Evolutionary conservation across 345 rosid genomes (phyloP).

Genomic region (Moringa oleifera): DNA sequence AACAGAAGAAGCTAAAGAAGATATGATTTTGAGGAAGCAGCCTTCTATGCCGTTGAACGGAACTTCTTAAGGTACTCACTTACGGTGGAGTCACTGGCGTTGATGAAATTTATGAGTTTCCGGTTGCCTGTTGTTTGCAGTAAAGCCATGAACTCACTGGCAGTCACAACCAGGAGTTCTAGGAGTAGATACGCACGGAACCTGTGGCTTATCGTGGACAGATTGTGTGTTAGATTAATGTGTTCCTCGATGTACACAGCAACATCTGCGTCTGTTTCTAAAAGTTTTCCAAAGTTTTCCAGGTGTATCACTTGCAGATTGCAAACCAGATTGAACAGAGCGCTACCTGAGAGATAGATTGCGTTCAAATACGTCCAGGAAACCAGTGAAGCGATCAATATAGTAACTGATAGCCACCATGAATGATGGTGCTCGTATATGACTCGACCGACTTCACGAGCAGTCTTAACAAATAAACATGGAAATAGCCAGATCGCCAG

Average conservation of each 20-base stretch:
- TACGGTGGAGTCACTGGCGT: slow-evolving; percentile 32
- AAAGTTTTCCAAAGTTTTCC: slow-evolving; percentile 31
- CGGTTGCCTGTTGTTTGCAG: slow-evolving; percentile 27
- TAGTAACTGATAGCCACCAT: slow-evolving; percentile 22
- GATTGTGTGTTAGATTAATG: slow-evolving; percentile 16
- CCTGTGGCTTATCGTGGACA: slow-evolving; percentile 38
- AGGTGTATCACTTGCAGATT: slow-evolving; percentile 33
- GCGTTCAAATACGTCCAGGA: slow-evolving; percentile 26
- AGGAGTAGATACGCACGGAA: slow-evolving; percentile 26
- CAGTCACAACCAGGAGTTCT: slow-evolving; percentile 27
- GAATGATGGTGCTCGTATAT: slow-evolving; percentile 5
- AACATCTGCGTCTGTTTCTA: slow-evolving; percentile 32
- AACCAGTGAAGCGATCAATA: slow-evolving; percentile 13
- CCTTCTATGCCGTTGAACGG: no score
- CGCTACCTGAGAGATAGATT: slow-evolving; percentile 27
- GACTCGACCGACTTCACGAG: slow-evolving; percentile 21
- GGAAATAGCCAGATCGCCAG: slow-evolving; percentile 22
- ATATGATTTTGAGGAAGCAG: no score
- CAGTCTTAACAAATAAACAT: slow-evolving; percentile 27
- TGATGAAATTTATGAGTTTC: slow-evolving; percentile 19
- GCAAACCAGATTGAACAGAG: slow-evolving; percentile 30
- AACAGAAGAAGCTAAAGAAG: no score
- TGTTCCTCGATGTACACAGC: slow-evolving; percentile 26
- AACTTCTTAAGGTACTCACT: no score
- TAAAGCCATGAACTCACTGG: slow-evolving; percentile 25